Base-by-base conservation (phyloP, 495 filamentous ascomycete genomes). In the Aeminium ludgeri region DNA sequence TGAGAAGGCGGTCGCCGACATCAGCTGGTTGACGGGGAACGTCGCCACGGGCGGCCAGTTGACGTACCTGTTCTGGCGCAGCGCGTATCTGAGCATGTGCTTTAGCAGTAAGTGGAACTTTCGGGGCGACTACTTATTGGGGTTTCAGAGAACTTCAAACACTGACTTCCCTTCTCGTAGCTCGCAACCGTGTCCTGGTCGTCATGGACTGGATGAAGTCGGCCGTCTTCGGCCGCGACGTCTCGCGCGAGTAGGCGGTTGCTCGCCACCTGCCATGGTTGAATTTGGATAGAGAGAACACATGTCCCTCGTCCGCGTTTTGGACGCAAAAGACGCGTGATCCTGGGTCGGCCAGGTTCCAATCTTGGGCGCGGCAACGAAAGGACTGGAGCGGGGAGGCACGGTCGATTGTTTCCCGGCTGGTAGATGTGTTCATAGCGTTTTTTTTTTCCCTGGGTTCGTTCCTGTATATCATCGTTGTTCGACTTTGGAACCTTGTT, bases 21-120 rank as follows among this genome's bases (percentile, higher is more conserved):
- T 99, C 56, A 85, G 77, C 62, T 96, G 87, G 86, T 72, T 89
- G 64, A 89, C 85, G 58, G 91, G 91, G 54, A 99, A 99, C 64
- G 72, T 96, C 53, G 82, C 85, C 30, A 77, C 74, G 38, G 82
- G 82, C 54, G 82, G 83, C 55, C 42, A 50, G 46, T 20, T 64
- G 42, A 68, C 65, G 5, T 68, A 69, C 58, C 73, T 95, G 51
- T 96, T 97, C 74, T 97, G 89, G 89, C 71, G 83, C 60, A 85
- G 78, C 57, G 91, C 89, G 38, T 99, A 99, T 61, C 66, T 99
- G 62, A 91, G 80, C 72, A 99, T 99, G 89, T 95, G 86, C 73
- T 99, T 96, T 61, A 93, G 86, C 73, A 82, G 82, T 84, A 72
- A 70, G 80, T 78, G 53, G 17, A 27, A 3, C n/a, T 6, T 2